Base-by-base conservation (phyloP, 495 filamentous ascomycete species). In the Penicillium coprophilum region DNA sequence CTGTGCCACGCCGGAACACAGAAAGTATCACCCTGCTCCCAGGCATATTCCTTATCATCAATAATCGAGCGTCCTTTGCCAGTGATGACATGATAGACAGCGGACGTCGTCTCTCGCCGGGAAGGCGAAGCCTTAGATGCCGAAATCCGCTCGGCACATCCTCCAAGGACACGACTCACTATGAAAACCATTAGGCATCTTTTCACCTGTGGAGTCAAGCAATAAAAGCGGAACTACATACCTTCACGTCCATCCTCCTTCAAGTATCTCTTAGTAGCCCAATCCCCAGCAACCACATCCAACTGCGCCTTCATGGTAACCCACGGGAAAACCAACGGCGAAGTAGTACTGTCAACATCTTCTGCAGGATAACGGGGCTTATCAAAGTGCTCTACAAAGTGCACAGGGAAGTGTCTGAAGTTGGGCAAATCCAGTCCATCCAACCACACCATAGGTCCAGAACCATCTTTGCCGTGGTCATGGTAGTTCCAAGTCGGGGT, bases 401-500 rank as follows among this genome's bases (percentile, higher is more conserved):
- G 71, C 19, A 79, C 72, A 1, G 78, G 78, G 39, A 79, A 76
- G 47, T 74, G 70, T 6, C 64, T 59, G 49, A 76, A 80, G 32
- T 57, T 65, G 2, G 77, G 78, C 32, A 79, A 52, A 62, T 80
- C 75, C 10, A 81, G 59, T 0, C 72, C 77, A 63, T 80, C 77
- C 17, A 81, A 63, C 77, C 79, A 82, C 31, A 80, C 74, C 79
- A 82, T 80, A 0, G 77, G 77, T 0, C 75, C 76, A 2, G 66
- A 70, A 3, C 75, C 74, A 34, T 80, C 76, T 17, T 78, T 80
- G 1, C 78, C 77, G 53, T 80, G 79, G 50, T 80, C 79, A 46
- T 80, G 77, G 57, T 68, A 80, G 50, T 77, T 76, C 77, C 78
- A 80, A 1, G 66, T 78, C 4, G 77, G 79, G 0, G 77, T 80